Evolutionary conservation across 306 rosid genomes (phyloP).

Genomic region (Vigna hirtella): DNA sequence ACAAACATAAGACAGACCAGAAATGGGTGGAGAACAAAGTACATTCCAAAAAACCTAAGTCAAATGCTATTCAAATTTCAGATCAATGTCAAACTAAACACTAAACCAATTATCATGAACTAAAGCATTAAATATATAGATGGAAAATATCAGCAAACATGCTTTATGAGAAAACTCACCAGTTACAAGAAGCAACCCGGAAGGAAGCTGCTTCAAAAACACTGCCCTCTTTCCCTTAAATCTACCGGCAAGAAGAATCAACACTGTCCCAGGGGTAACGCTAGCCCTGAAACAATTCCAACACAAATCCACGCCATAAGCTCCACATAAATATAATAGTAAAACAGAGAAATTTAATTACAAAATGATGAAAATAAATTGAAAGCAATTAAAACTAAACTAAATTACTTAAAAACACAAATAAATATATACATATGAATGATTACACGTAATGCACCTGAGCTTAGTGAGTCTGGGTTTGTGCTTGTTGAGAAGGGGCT

Average conservation of each 20-base stretch:
- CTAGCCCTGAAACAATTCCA: constrained; percentile 51
- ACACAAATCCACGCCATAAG: background rate
- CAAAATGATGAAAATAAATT: background rate
- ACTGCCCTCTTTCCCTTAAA: constrained; percentile 80
- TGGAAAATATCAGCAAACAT: constrained; percentile 37
- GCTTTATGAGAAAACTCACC: constrained; percentile 46
- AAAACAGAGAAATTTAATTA: background rate
- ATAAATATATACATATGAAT: too few species aligned
- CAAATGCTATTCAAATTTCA: background rate
- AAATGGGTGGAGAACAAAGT: background rate
- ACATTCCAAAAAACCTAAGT: background rate
- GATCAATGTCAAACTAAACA: background rate
- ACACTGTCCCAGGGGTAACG: constrained; percentile 69
- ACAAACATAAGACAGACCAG: background rate
- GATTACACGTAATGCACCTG: constrained; percentile 44
- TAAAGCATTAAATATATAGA: background rate
- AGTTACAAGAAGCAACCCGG: constrained; percentile 77
- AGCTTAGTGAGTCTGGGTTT: constrained; percentile 67
- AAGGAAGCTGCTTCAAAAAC: constrained; percentile 74
- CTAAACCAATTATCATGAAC: background rate
- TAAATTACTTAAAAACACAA: too few species aligned
- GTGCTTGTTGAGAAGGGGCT: constrained; percentile 66
- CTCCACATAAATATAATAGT: background rate
- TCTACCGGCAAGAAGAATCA: constrained; percentile 76
- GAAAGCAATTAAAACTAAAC: background rate